These are phyloP conservation scores for Penicillium psychrosexuale DNA, from an alignment of 2,329 filamentous ascomycete genomes.

Conservation along the genomic window DNA sequence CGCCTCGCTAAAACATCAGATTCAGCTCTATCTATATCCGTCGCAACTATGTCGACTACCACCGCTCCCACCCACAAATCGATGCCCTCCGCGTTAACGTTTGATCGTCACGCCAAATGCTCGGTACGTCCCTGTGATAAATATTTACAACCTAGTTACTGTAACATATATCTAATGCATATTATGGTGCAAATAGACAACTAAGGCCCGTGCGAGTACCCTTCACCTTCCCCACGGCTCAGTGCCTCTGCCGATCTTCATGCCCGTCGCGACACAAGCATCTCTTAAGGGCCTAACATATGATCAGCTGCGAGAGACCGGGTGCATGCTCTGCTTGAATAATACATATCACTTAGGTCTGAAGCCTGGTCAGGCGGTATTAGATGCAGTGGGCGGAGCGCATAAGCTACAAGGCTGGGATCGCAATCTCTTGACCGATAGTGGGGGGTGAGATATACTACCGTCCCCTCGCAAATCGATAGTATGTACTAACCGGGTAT, in stretches of 20 bases:
- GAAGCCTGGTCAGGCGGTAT: conserved; percentile 86
- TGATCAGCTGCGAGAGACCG: conserved; percentile 82
- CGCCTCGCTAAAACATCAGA: not conserved
- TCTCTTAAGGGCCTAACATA: conserved; percentile 93
- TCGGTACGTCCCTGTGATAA: conserved; percentile 57
- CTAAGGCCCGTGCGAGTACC: conserved; percentile 84
- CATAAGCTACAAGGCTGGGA: conserved; percentile 95
- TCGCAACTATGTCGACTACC: conserved; percentile 32
- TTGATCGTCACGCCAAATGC: conserved; percentile 74
- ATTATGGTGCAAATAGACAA: conserved; percentile 60
- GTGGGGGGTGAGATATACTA: conserved; percentile 45
- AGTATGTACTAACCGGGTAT: conserved; percentile 3
- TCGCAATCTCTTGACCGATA: conserved; percentile 83
- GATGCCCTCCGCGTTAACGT: conserved; percentile 64
- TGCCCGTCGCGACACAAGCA: conserved; percentile 96
- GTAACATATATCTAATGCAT: conserved; percentile 9
- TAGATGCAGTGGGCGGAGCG: conserved; percentile 84
- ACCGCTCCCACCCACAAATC: conserved; percentile 24
- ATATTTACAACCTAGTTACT: not conserved
- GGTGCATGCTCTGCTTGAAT: conserved; percentile 88
- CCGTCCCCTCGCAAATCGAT: not conserved
- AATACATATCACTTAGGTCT: conserved; percentile 97
- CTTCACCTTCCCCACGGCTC: conserved; percentile 87
- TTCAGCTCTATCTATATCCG: not conserved
- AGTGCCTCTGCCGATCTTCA: conserved; percentile 89